phyloP scores from a whole-genome alignment of 2,329 filamentous ascomycete genomes.

The Calonectria leucothoes region DNA sequence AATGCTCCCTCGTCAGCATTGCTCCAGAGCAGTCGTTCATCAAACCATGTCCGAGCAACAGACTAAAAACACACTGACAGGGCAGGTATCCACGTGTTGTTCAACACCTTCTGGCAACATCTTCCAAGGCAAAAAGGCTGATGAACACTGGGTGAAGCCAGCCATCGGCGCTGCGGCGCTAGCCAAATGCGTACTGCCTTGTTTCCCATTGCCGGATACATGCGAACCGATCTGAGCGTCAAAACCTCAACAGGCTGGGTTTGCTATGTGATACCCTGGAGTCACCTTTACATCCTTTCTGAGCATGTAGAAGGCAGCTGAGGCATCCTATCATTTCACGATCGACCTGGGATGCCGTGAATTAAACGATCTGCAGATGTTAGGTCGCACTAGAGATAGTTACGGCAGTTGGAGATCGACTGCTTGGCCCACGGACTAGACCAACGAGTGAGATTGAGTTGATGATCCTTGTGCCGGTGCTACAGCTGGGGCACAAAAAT shows the following conservation, averaged over 20 bases:
- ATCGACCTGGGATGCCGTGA: not conserved
- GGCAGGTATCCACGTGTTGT: not conserved
- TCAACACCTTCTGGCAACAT: not conserved
- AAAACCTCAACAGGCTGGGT: not conserved
- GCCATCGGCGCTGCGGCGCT: not conserved
- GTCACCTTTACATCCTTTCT: not conserved
- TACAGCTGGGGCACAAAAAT: too few species aligned
- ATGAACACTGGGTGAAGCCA: not conserved
- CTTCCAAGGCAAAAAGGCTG: not conserved
- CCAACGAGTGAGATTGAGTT: not conserved
- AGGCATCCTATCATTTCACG: not conserved
- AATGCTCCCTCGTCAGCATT: not conserved
- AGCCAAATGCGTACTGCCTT: not conserved
- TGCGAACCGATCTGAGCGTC: slow-evolving; percentile 1
- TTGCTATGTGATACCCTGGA: not conserved
- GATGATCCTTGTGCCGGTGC: not conserved
- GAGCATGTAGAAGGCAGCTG: not conserved
- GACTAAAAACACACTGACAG: not conserved
- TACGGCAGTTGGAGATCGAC: not conserved
- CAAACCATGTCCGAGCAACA: not conserved
- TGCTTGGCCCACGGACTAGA: not conserved
- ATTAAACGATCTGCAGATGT: not conserved
- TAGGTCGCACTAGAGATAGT: not conserved
- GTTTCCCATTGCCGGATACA: not conserved
- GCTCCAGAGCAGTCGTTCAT: not conserved